Conservation (phyloP, 257 asterid genomes). For the Solanum chiquidenum region DNA sequence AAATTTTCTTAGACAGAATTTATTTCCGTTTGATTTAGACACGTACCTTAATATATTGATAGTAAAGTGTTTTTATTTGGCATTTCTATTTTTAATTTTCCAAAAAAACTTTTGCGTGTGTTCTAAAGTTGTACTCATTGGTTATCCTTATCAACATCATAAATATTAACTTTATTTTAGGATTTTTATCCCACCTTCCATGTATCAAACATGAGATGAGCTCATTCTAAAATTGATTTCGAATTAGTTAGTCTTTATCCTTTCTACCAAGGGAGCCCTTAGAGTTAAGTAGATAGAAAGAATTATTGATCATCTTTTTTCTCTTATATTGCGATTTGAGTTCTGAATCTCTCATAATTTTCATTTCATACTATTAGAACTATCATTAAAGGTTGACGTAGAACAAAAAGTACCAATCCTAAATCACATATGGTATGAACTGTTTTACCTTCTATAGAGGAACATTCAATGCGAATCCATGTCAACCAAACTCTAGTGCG, state of each 20-base stretch:
- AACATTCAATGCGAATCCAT: rapidly evolving
- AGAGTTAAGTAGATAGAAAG: not conserved
- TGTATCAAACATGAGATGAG: not conserved
- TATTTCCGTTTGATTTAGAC: not conserved
- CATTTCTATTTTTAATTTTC: not conserved
- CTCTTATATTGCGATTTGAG: not conserved
- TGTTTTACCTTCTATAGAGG: not conserved
- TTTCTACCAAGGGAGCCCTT: not conserved
- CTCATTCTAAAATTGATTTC: too few relatives aligned
- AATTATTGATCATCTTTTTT: not conserved
- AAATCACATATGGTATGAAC: not conserved
- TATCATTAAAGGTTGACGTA: not conserved
- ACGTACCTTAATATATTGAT: not conserved
- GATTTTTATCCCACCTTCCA: not conserved
- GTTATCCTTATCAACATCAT: not conserved
- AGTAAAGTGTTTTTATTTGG: not conserved
- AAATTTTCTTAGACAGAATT: not conserved
- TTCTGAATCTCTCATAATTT: not conserved
- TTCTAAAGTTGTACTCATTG: not conserved
- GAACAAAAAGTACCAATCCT: not conserved
- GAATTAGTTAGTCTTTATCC: not conserved
- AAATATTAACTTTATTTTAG: not conserved
- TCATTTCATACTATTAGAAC: not conserved
- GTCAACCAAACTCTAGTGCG: rapidly evolving
- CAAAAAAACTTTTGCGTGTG: not conserved